Base-by-base conservation (phyloP, 2,329 filamentous ascomycete species). In the Fusarium sp. region DNA sequence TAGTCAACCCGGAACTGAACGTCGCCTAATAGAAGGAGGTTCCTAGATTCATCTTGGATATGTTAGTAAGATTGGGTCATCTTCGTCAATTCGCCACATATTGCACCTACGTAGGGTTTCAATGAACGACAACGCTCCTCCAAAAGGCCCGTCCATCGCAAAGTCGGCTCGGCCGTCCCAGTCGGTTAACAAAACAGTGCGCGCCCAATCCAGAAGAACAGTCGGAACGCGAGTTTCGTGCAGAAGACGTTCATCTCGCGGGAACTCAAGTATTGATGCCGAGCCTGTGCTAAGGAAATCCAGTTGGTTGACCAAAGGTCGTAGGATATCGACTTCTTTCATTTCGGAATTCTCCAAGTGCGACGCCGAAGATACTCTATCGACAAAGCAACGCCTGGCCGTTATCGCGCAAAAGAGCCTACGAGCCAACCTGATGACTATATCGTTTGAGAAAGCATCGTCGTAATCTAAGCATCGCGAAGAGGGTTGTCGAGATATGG, bases 91-190 rank as follows among this genome's bases (percentile, higher is more conserved):
- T 25, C 43, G 8, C 11, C 42, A 6, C 20, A 20, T 16, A 16
- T 10, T 50, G 6, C 25, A 85, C 89, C 86, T 84, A 91, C 93
- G 91, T 78, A 97, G 87, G 25, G 89, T 87, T 30, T 88, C 84
- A 49, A 97, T 87, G 30, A 97, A 86, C 50, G 90, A 89, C 43
- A 98, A 81, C 10, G 94, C 93, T 55, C 93, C 92, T 16, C 93
- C 92, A 66, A 94, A 91, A 16, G 91, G 85, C 30, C 91, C 89
- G 74, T 92, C 90, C 58, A 88, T 89, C 4, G 89, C 84, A 54
- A 97, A 87, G 45, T 90, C 87, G 2, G 92, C 87, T 58, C 88
- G 88, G 0, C 93, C 92, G 75, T 95, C 88, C 95, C 95, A 98
- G 67, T 93, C 89, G 59, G 90, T 89, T 46, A 97, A 81, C 75